These are phyloP conservation scores for Endogone sp. DNA, from an alignment of 192 early-diverging fungal species.

Conservation along the genomic window DNA sequence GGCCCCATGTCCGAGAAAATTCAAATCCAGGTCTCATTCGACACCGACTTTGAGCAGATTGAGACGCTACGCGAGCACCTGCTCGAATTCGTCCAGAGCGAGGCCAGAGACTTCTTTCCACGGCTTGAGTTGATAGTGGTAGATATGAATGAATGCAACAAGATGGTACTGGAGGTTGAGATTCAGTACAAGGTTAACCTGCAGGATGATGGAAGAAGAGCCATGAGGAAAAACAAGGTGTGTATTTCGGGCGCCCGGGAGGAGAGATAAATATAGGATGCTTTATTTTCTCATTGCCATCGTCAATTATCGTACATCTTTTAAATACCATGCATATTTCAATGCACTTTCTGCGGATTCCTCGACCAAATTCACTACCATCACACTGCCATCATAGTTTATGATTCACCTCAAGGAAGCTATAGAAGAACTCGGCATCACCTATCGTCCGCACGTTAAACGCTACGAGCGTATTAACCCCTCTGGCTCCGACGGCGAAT, in stretches of 20 bases:
- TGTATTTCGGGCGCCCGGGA: too few species aligned
- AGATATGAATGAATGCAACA: slow-evolving; percentile 53
- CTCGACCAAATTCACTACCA: too few species aligned
- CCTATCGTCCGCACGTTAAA: slow-evolving; percentile 25
- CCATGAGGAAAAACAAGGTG: slow-evolving; percentile 63
- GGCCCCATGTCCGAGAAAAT: slow-evolving; percentile 50
- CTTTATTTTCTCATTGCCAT: too few species aligned
- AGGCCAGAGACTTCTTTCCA: slow-evolving; percentile 32
- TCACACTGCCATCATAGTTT: too few species aligned
- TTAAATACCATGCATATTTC: too few species aligned
- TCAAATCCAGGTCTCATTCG: slow-evolving; percentile 62
- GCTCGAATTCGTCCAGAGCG: slow-evolving; percentile 12
- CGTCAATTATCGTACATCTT: too few species aligned
- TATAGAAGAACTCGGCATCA: slow-evolving; percentile 54
- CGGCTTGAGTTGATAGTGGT: slow-evolving; percentile 55
- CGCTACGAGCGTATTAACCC: too few species aligned
- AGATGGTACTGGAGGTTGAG: slow-evolving; percentile 60
- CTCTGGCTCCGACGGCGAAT: too few species aligned
- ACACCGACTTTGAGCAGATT: slow-evolving; percentile 68
- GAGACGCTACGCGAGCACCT: slow-evolving; percentile 60
- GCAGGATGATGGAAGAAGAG: slow-evolving; percentile 69
- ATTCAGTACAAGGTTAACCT: slow-evolving; percentile 77
- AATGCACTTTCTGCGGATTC: too few species aligned
- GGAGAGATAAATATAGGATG: too few species aligned
- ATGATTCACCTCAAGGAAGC: slow-evolving; percentile 60